Base-by-base conservation (phyloP, 2,329 filamentous ascomycete species). In the Coniochaeta prunicola region DNA sequence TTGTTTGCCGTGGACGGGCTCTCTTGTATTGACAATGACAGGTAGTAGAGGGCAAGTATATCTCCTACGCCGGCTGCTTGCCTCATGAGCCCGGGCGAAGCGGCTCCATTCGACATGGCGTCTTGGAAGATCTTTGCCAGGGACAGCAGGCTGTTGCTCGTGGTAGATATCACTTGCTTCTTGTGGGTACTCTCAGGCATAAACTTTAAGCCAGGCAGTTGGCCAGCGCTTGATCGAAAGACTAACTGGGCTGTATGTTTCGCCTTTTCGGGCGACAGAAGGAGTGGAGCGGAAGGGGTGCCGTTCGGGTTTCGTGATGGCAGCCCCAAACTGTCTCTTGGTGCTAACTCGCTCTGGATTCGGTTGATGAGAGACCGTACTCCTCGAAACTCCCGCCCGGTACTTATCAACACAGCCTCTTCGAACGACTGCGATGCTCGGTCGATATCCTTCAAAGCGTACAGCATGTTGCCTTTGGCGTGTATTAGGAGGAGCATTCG, bases 1-100 rank as follows among this genome's bases (percentile, higher is more conserved):
- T 99, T 99, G 70, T 99, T 99, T 0, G 94, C 94, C 0, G 94
- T 99, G 0, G 94, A 99, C 2, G 94, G 94, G 67, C 94, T 97
- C 54, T 94, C 92, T 63, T 97, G 94, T 2, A 99, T 80, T 0
- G 94, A 96, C 3, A 99, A 77, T 0, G 94, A 99, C 2, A 99
- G 80, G 68, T 99, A 99, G 71, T 99, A 99, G 13, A 99, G 81
- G 1, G 92, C 91, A 36, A 99, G 76, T 38, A 99, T 97, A 68
- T 99, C 94, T 45, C 91, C 86, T 26, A 97, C 91, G 1, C 91
- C 89, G 50, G 88, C 87, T 2, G 86, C 82, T 59, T 86, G 84
- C 60, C 83, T 82, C 24, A 84, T 75, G 12, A 82, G 76, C 40
- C 76, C 76, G 12, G 81, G 77, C 24, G 80, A 78, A 10, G 79